Conservation (phyloP, 345 rosid genomes). For the Dipteronia sinensis region DNA sequence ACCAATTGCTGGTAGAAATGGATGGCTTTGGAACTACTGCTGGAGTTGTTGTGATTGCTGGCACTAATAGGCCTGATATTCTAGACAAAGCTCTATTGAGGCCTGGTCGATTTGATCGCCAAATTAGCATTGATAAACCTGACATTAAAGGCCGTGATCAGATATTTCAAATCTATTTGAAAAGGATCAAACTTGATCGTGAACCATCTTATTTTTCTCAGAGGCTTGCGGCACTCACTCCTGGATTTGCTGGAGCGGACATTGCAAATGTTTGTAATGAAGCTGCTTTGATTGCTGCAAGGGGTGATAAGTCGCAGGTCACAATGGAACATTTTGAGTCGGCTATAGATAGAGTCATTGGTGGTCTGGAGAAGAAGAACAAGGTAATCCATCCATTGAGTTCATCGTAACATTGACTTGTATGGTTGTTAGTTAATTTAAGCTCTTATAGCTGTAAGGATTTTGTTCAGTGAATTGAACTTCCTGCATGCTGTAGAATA, state of each 20-base stretch:
- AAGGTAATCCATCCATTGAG: slow-evolving; percentile 45
- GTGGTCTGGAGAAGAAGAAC: slow-evolving; percentile 98
- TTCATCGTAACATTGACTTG: not conserved
- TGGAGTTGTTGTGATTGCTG: slow-evolving; percentile 96
- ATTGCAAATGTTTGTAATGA: slow-evolving; percentile 96
- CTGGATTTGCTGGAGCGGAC: slow-evolving; percentile 98
- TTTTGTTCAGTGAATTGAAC: not conserved
- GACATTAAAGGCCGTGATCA: slow-evolving; percentile 93
- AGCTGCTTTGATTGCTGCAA: slow-evolving; percentile 92
- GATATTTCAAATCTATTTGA: slow-evolving; percentile 80
- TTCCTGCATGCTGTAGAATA: not conserved
- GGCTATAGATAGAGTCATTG: slow-evolving; percentile 93
- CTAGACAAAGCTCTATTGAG: slow-evolving; percentile 87
- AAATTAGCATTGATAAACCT: slow-evolving; percentile 84
- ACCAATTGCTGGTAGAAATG: slow-evolving; percentile 94
- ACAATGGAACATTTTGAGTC: slow-evolving; percentile 89
- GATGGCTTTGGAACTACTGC: slow-evolving; percentile 96
- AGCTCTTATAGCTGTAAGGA: not conserved
- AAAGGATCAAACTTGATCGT: slow-evolving; percentile 80
- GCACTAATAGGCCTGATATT: slow-evolving; percentile 96
- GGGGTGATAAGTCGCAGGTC: slow-evolving; percentile 53
- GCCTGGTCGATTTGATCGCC: slow-evolving; percentile 94
- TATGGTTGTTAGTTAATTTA: not conserved
- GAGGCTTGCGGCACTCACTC: slow-evolving; percentile 91
- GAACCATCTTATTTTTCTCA: slow-evolving; percentile 80